phyloP scores from a whole-genome alignment of 2,329 filamentous ascomycete genomes.

The Arachnopeziza araneosa region DNA sequence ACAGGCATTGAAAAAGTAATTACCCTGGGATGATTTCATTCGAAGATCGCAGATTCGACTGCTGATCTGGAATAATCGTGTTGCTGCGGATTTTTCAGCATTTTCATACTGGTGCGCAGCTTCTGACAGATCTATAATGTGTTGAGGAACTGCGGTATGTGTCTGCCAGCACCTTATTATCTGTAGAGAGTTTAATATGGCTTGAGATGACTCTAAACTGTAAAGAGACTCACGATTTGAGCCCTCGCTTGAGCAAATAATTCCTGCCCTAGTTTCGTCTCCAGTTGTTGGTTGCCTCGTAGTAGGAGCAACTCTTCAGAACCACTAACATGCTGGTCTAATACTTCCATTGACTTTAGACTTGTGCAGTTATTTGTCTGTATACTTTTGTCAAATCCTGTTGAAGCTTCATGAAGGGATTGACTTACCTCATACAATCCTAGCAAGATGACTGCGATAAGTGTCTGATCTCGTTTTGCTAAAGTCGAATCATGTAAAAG shows the following conservation, averaged over 20 bases:
- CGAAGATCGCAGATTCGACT: slow-evolving; percentile 21
- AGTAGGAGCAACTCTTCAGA: slow-evolving; percentile 44
- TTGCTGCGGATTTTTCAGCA: slow-evolving; percentile 28
- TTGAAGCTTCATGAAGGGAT: not conserved
- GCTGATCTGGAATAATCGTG: slow-evolving; percentile 36
- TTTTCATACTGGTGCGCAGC: slow-evolving; percentile 13
- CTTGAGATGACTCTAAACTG: not conserved
- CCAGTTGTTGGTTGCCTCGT: slow-evolving; percentile 43
- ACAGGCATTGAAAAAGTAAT: slow-evolving; percentile 17
- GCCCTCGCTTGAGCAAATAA: slow-evolving; percentile 49
- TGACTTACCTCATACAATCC: slow-evolving; percentile 18
- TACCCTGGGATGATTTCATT: not conserved
- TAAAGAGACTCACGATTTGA: slow-evolving; percentile 17
- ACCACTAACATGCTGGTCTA: slow-evolving; percentile 49
- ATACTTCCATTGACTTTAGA: slow-evolving; percentile 42
- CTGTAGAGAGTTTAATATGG: not conserved
- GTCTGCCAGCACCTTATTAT: slow-evolving; percentile 42
- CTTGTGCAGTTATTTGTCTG: slow-evolving; percentile 21
- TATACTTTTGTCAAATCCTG: not conserved
- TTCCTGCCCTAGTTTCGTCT: slow-evolving; percentile 40
- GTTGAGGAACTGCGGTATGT: slow-evolving; percentile 42
- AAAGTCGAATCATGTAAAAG: slow-evolving; percentile 13
- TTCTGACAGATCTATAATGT: slow-evolving; percentile 41
- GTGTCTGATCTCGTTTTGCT: slow-evolving; percentile 23
- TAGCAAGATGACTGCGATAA: slow-evolving; percentile 24